Evolutionary conservation across 805 yeast species (phyloP), one percentile per base, ranked within the genome.

Genomic region (Alloascoidea hylecoeti): DNA sequence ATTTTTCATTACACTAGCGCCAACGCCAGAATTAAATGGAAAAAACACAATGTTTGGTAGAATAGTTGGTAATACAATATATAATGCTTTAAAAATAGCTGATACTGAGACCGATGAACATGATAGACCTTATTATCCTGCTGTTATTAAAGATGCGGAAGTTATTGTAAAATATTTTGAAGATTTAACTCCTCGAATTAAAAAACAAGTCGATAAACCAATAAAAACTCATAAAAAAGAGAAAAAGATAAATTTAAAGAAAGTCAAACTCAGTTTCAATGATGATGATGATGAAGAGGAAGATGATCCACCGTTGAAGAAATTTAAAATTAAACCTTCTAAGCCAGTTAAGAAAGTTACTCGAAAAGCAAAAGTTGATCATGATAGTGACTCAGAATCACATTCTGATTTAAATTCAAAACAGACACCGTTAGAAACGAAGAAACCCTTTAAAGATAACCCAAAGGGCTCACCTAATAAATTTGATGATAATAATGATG

Each of bases 21-120:
- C 68, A 12, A 44, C 66, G 9, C 68, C 70, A 4, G 65, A 64
- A 32, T 56, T 66, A 39, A 60, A 64, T 43, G 55, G 61, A 18
- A 58, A 55, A 38, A 52, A 58, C 43, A 63, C 74, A 12, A 46
- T 74, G 16, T 62, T 78, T 45, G 89, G 88, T 2, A 67, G 70
- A 41, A 58, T 78, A 12, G 65, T 66, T 2, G 82, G 73, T 3
- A 70, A 70, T 23, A 59, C 77, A 0, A 61, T 73, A 3, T 80
- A 63, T 55, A 69, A 61, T 18, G 66, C 74, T 12, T 51, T 68
- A 27, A 59, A 61, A 35, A 73, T 78, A 3, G 51, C 61, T 2
- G 70, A 68, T 32, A 59, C 66, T 12, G 79, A 73, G 44, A 39
- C 64, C 34, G 63, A 55, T 4, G 61, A 60, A 18, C 62, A 52